phyloP scores from a whole-genome alignment of 2,329 filamentous ascomycete species.

The Colletotrichum gloeosporioides region DNA sequence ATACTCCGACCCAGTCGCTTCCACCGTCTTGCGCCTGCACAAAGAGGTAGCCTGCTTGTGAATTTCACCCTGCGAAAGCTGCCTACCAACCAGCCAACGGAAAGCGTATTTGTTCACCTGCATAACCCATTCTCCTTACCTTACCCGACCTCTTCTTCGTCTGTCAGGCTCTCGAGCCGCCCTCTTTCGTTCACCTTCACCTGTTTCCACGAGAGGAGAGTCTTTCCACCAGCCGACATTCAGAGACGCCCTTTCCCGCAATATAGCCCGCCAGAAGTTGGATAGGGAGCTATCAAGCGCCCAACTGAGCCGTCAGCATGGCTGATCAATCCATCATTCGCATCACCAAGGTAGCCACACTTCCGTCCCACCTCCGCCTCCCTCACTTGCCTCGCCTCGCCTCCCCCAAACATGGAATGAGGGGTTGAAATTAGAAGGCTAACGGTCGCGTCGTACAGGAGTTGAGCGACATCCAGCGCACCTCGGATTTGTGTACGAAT shows the following conservation, averaged over 20 bases:
- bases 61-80: not conserved
- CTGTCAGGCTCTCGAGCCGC: constrained; percentile 14
- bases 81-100: not conserved
- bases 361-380: constrained; percentile 21
- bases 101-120: not conserved
- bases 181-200: not conserved
- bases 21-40: not conserved
- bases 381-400: not conserved
- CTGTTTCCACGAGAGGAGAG: not conserved
- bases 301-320: constrained; percentile 51
- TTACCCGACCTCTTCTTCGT: not conserved
- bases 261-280: not conserved
- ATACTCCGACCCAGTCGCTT: not conserved
- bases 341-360: constrained; percentile 73
- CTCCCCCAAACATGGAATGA: not conserved
- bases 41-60: not conserved
- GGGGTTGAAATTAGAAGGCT: constrained; percentile 4
- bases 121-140: not conserved
- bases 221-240: not conserved
- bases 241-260: not conserved
- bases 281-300: not conserved
- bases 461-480: constrained; percentile 83
- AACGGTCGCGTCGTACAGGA: constrained; percentile 60
- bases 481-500: constrained; percentile 78
- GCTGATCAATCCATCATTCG: constrained; percentile 87